Percentiles rank a stretch among this genome's conserved stretches.
These are phyloP conservation scores for Vanderwaltozyma verrucispora DNA, from an alignment of 805 yeast species.

Conservation along the genomic window DNA sequence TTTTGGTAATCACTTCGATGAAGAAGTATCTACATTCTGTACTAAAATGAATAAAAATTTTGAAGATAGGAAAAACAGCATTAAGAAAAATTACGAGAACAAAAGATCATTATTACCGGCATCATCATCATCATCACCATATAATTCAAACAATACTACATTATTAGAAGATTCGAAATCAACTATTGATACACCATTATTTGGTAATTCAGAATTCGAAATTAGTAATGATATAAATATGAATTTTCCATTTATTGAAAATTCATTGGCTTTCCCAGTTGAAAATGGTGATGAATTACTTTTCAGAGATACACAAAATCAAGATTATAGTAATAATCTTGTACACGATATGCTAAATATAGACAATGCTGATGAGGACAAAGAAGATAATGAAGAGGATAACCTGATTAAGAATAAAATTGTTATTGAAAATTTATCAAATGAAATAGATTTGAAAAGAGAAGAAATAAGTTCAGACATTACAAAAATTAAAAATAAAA, in stretches of 20 bases:
- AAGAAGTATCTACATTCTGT: conserved; percentile 68
- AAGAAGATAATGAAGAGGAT: neutral
- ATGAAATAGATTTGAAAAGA: neutral
- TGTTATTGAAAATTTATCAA: conserved; percentile 9
- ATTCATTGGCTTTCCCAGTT: conserved; percentile 25
- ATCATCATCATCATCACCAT: neutral
- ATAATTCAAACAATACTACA: neutral
- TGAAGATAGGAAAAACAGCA: conserved; percentile 1
- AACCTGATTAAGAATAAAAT: neutral
- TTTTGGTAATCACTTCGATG: conserved; percentile 44
- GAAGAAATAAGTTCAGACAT: too few relatives aligned
- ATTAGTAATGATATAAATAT: neutral
- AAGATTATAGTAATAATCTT: neutral
- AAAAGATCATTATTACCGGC: too few relatives aligned
- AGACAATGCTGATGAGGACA: neutral
- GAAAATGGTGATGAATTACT: conserved; percentile 4
- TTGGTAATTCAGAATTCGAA: neutral
- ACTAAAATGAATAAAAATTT: conserved; percentile 39
- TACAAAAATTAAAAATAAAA: too few relatives aligned
- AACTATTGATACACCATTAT: neutral
- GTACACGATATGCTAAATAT: neutral
- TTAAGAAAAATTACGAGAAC: conserved; percentile 1
- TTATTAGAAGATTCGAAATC: neutral
- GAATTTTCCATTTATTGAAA: conserved; percentile 18
- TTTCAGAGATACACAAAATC: neutral